Evolutionary conservation across 345 rosid species (phyloP).

Genomic region (Eucalyptus tenuipes): DNA sequence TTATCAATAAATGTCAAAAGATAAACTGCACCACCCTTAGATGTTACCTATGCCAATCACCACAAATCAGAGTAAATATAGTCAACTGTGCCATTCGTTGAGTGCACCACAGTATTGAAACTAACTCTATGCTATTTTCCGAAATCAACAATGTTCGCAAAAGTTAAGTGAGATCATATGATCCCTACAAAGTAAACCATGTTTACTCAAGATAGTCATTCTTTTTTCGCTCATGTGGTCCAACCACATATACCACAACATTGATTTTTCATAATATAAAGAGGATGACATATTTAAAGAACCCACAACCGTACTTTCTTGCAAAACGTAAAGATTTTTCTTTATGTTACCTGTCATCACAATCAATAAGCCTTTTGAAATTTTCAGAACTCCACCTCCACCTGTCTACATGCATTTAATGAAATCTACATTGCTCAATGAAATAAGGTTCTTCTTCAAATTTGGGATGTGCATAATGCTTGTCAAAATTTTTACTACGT

Average conservation of each 20-base stretch:
- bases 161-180: not conserved
- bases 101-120: rapidly evolving
- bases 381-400: not conserved
- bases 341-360: not conserved
- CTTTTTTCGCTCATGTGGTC: not conserved
- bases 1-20: rapidly evolving
- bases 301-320: no score
- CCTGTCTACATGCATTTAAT: not conserved
- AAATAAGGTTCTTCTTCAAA: not conserved
- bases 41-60: not conserved
- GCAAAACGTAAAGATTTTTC: no score
- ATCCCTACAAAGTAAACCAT: not conserved
- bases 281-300: no score
- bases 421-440: rapidly evolving
- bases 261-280: no score
- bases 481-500: not conserved
- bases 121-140: rapidly evolving
- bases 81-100: rapidly evolving
- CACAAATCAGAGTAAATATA: not conserved
- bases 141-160: not conserved
- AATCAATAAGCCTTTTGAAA: not conserved
- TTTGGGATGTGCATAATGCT: rapidly evolving
- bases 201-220: no score
- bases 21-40: not conserved
- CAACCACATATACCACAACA: not conserved